Conservation (phyloP, 805 yeast genomes). For the Spathaspora boniae region DNA sequence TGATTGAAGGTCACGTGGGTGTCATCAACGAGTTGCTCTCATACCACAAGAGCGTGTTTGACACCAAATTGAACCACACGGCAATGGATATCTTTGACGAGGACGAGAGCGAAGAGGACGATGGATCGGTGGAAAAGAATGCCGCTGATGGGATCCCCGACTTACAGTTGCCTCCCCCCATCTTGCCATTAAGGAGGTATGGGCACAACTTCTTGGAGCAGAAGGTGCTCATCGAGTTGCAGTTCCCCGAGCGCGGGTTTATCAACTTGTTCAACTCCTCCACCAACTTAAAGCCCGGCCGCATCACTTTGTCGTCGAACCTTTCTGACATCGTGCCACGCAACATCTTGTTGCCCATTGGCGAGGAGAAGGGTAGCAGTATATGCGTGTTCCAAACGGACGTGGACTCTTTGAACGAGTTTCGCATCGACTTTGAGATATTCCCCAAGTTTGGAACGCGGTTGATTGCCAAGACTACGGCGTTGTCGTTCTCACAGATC, state of each 20-base stretch:
- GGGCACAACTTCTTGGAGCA: conserved; percentile 95
- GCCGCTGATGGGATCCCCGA: conserved; percentile 80
- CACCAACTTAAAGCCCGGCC: conserved; percentile 59
- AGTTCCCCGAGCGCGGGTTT: conserved; percentile 49
- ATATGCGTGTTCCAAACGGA: conserved; percentile 83
- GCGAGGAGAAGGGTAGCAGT: conserved; percentile 45
- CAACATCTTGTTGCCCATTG: conserved; percentile 74
- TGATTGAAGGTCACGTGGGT: conserved; percentile 90
- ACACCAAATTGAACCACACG: not conserved
- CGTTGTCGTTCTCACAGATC: conserved; percentile 51
- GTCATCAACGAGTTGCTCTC: conserved; percentile 68
- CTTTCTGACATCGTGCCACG: conserved; percentile 84
- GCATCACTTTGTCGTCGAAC: conserved; percentile 77
- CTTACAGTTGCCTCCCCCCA: conserved; percentile 91
- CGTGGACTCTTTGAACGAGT: conserved; percentile 55
- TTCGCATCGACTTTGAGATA: conserved; percentile 80
- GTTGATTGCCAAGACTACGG: conserved; percentile 83
- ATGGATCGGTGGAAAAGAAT: conserved; percentile 28
- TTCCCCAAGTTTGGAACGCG: conserved; percentile 95
- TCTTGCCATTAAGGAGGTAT: conserved; percentile 86
- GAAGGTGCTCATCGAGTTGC: conserved; percentile 77
- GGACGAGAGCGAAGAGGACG: conserved; percentile 36
- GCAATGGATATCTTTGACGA: conserved; percentile 4
- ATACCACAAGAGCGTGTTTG: conserved; percentile 16
- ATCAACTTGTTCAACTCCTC: conserved; percentile 43